These are phyloP conservation scores for Cerioporus squamosus DNA, from an alignment of 1,284 basidiomycete genomes.

Conservation along the genomic window DNA sequence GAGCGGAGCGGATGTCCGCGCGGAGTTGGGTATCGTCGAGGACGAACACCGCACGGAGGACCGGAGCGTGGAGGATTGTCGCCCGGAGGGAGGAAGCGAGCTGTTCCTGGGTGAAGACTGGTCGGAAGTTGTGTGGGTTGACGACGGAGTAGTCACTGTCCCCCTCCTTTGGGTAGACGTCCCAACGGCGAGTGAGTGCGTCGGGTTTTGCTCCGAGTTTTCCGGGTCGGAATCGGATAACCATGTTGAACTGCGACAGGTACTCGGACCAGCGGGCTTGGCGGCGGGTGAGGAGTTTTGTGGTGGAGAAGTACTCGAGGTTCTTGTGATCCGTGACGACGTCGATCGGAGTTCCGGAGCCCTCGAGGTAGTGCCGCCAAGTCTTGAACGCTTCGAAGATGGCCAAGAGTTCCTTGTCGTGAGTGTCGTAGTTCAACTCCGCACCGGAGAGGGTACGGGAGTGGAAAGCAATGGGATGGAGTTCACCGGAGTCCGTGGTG, in stretches of 20 bases:
- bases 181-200: not conserved
- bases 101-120: constrained; percentile 30
- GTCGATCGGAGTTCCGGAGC: constrained; percentile 17
- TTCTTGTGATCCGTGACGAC: constrained; percentile 36
- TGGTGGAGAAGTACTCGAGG: constrained; percentile 27
- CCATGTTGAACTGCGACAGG: not conserved
- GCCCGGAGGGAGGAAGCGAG: constrained; percentile 19
- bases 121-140: constrained; percentile 34
- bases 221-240: constrained; percentile 10
- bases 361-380: constrained; percentile 35
- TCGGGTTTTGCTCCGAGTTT: constrained; percentile 11
- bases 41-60: constrained; percentile 11
- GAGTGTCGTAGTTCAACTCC: constrained; percentile 38
- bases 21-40: constrained; percentile 9
- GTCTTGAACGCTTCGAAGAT: constrained; percentile 32
- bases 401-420: constrained; percentile 44
- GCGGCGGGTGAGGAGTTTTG: not conserved
- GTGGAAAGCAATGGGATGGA: constrained; percentile 38
- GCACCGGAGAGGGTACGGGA: constrained; percentile 14
- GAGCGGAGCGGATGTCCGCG: constrained; percentile 11
- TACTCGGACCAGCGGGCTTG: too few species aligned
- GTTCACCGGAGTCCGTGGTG: constrained; percentile 26
- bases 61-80: constrained; percentile 16
- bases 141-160: constrained; percentile 26
- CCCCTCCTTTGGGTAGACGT: constrained; percentile 19